phyloP scores from a whole-genome alignment of 768 basidiomycete genomes.

The Botryobasidium botryosum region DNA sequence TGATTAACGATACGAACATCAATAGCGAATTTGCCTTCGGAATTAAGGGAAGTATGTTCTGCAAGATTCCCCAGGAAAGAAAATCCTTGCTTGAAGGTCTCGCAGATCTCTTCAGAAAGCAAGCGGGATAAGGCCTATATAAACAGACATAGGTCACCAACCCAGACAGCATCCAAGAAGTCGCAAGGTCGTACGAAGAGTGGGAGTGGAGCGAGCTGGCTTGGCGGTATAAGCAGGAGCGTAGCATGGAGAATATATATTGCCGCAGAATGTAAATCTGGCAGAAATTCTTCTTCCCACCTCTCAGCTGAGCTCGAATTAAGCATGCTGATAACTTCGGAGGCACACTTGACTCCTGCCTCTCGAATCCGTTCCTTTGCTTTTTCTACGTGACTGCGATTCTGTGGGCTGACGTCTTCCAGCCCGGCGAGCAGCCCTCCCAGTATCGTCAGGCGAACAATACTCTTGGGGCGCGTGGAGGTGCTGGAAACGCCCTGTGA shows the following conservation, averaged over 20 bases:
- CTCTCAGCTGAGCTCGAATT: not conserved
- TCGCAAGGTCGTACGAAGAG: not conserved
- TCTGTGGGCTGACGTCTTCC: constrained; percentile 4
- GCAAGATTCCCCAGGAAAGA: constrained; percentile 1
- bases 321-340: not conserved
- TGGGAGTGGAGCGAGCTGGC: not conserved
- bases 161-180: not conserved
- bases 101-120: not conserved
- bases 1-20: not conserved
- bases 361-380: too few species aligned
- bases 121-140: not conserved
- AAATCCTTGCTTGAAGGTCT: constrained; percentile 1
- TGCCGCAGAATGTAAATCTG: not conserved
- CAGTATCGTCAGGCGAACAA: constrained; percentile 2
- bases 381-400: too few species aligned
- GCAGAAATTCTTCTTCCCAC: constrained; percentile 1
- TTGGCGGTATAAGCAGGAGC: not conserved
- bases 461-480: not conserved
- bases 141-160: not conserved
- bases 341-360: not conserved
- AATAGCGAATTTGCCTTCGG: not conserved
- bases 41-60: not conserved
- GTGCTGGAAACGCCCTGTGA: not conserved
- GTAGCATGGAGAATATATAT: not conserved
- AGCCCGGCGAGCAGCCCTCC: constrained; percentile 5